phyloP scores from a whole-genome alignment of 2,329 filamentous ascomycete species.

The Neopestalotiopsis clavispora region DNA sequence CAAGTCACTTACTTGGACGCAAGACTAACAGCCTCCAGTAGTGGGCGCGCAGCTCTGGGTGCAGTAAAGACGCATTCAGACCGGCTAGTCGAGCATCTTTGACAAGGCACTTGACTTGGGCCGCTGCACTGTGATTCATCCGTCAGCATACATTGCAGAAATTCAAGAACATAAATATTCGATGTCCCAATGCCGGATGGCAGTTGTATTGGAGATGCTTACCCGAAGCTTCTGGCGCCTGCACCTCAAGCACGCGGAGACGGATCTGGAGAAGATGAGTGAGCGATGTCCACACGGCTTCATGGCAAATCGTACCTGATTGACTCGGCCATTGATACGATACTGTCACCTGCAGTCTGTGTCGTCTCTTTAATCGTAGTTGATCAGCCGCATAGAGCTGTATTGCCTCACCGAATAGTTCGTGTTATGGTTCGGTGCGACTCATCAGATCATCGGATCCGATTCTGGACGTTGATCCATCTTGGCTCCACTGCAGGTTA shows the following conservation, averaged over 20 bases:
- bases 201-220: background rate
- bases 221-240: background rate
- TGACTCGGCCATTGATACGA: background rate
- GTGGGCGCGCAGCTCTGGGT: conserved; percentile 6
- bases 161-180: background rate
- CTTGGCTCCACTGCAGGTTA: background rate
- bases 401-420: background rate
- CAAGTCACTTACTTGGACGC: background rate
- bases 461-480: background rate
- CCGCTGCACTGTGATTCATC: background rate
- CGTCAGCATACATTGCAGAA: background rate
- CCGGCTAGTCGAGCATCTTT: background rate
- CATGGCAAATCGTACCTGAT: background rate
- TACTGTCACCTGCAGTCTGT: no score
- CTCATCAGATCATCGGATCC: background rate
- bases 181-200: background rate
- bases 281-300: background rate
- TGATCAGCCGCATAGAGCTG: no score
- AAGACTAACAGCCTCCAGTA: background rate
- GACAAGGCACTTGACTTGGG: conserved; percentile 4
- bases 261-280: background rate
- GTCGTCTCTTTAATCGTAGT: no score
- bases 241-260: background rate
- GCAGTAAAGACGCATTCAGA: conserved; percentile 7
- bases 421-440: background rate